Evolutionary conservation across 2,329 filamentous ascomycete species (phyloP).

Genomic region (Ascochyta fabae): DNA sequence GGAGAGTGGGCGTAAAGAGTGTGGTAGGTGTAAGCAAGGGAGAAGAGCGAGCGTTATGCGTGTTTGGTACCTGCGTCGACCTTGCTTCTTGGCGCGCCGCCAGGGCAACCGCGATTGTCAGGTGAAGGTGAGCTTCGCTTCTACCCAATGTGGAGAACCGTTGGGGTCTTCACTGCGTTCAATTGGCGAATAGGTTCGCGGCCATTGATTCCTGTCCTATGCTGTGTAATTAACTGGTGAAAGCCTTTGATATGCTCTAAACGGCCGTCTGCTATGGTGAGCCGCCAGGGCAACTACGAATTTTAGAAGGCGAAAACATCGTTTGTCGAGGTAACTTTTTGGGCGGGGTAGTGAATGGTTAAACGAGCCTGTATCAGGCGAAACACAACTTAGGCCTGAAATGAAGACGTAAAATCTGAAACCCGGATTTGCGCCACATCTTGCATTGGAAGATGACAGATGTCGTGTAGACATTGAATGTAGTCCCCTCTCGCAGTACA

Average conservation of each 20-base stretch:
- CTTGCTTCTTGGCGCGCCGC: conserved; percentile 22
- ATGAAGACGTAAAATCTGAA: conserved; percentile 29
- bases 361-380: conserved; percentile 25
- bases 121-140: conserved; percentile 8
- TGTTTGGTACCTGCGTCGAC: conserved; percentile 20
- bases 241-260: not conserved
- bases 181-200: not conserved
- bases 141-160: not conserved
- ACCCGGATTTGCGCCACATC: conserved; percentile 24
- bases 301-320: conserved; percentile 1
- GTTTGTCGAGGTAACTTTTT: conserved; percentile 12
- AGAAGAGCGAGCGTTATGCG: conserved; percentile 16
- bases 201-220: too few relatives aligned
- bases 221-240: not conserved
- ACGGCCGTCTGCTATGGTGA: not conserved
- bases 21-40: conserved; percentile 26
- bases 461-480: not conserved
- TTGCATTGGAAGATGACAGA: not conserved
- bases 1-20: conserved; percentile 27
- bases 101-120: conserved; percentile 21
- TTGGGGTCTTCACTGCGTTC: not conserved
- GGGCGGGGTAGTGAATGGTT: conserved; percentile 13
- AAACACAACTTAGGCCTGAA: conserved; percentile 24
- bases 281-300: conserved; percentile 2
- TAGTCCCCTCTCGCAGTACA: too few relatives aligned